Conservation (phyloP, 345 rosid species). For the Eucalyptus tenuipes region DNA sequence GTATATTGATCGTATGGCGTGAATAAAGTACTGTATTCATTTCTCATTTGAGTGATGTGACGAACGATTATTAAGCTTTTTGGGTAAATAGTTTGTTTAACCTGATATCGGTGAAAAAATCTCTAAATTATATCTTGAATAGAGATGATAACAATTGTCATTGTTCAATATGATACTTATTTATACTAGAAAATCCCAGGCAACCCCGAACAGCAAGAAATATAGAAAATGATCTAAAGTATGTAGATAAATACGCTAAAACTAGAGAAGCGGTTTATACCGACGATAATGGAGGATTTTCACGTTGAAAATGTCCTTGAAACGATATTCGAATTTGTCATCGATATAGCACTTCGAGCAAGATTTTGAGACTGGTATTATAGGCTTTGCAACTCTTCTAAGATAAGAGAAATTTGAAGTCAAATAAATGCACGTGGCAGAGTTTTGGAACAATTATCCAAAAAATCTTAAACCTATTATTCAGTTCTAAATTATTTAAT, state of each 20-base stretch:
- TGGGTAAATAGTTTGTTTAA: not conserved
- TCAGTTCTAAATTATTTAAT: too few species aligned
- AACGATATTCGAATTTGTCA: not conserved
- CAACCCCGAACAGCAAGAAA: not conserved
- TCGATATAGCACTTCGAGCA: not conserved
- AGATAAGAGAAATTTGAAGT: not conserved
- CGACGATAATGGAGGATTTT: not conserved
- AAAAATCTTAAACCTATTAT: too few species aligned
- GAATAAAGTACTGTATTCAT: not conserved
- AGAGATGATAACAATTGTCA: not conserved
- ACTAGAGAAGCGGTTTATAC: not conserved
- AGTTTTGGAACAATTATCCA: too few species aligned
- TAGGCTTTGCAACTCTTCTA: not conserved
- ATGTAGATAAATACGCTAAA: not conserved
- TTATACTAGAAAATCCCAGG: not conserved
- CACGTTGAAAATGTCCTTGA: not conserved
- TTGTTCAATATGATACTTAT: not conserved
- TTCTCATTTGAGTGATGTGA: not conserved
- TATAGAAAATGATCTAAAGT: not conserved
- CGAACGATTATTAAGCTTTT: not conserved
- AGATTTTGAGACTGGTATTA: not conserved
- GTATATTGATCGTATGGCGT: not conserved
- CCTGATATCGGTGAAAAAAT: not conserved
- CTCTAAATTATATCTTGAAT: not conserved
- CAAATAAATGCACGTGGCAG: not conserved